Evolutionary conservation across 768 basidiomycete genomes (phyloP).

Genomic region (Dacryopinax spathularia): DNA sequence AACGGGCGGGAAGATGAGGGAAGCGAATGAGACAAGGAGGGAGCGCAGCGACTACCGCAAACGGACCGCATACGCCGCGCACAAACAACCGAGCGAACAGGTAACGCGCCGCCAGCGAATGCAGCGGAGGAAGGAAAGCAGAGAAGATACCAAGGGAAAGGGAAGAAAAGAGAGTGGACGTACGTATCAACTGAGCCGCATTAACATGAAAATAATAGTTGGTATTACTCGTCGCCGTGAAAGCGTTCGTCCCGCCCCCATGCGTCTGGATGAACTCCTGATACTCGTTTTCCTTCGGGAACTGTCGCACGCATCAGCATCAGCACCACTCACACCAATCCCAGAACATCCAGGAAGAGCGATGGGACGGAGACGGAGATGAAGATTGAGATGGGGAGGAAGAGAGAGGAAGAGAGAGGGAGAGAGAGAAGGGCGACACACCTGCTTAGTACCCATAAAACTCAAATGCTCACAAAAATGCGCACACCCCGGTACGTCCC

Average conservation of each 20-base stretch:
- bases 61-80: no score
- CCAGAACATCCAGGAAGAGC: no score
- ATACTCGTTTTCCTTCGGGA: slow-evolving; percentile 89
- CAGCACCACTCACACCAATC: background rate
- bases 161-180: slow-evolving; percentile 60
- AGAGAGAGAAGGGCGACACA: slow-evolving; percentile 24
- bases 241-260: slow-evolving; percentile 75
- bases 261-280: slow-evolving; percentile 40
- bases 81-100: no score
- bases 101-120: no score
- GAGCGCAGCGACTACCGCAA: no score
- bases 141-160: slow-evolving; percentile 18
- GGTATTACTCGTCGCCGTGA: slow-evolving; percentile 80
- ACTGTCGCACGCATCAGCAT: slow-evolving; percentile 43
- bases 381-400: background rate
- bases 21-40: no score
- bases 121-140: no score
- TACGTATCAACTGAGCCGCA: slow-evolving; percentile 42
- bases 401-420: background rate
- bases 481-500: slow-evolving; percentile 79
- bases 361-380: no score
- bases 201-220: slow-evolving; percentile 72
- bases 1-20: no score
- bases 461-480: slow-evolving; percentile 93
- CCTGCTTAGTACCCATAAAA: slow-evolving; percentile 60